A percentile compares a stretch with the other conserved stretches of the same genome.
These are phyloP conservation scores for Aegilops tauschii DNA, from an alignment of 176 grass and related monocot species.

Conservation along the genomic window DNA sequence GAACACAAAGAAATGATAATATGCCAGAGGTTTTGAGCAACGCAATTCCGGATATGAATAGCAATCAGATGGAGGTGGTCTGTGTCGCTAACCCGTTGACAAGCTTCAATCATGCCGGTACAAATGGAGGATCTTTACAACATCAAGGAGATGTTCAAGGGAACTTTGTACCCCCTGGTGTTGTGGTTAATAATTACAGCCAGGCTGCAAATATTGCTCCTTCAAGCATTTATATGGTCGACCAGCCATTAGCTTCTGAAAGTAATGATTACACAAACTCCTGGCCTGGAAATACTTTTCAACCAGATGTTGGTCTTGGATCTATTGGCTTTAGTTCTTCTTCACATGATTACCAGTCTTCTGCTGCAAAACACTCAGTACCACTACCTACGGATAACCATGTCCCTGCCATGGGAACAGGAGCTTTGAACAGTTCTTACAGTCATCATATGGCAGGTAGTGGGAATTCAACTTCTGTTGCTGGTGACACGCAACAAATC, in stretches of 20 bases:
- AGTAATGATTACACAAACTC: slow-evolving; percentile 37
- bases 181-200: slow-evolving; percentile 29
- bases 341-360: slow-evolving; percentile 22
- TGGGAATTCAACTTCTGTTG: slow-evolving; percentile 31
- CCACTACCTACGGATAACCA: slow-evolving; percentile 31
- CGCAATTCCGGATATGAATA: slow-evolving; percentile 29
- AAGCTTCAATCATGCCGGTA: slow-evolving; percentile 14
- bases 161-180: slow-evolving; percentile 29
- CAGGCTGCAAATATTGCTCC: slow-evolving; percentile 32
- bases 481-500: slow-evolving; percentile 16
- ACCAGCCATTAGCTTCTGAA: slow-evolving; percentile 37
- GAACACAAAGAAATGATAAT: slow-evolving; percentile 28
- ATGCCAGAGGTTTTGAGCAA: slow-evolving; percentile 18
- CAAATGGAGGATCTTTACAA: slow-evolving; percentile 21
- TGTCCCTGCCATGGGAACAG: slow-evolving; percentile 19
- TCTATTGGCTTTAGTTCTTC: slow-evolving; percentile 40
- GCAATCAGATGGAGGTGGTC: slow-evolving; percentile 14
- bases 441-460: slow-evolving; percentile 23
- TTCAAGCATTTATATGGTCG: slow-evolving; percentile 47
- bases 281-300: slow-evolving; percentile 40
- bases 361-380: slow-evolving; percentile 32
- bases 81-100: slow-evolving; percentile 9
- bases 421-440: slow-evolving; percentile 40
- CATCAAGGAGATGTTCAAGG: slow-evolving; percentile 28
- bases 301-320: slow-evolving; percentile 14